phyloP scores from a whole-genome alignment of 2,329 filamentous ascomycete genomes.

The Fusarium sp. region DNA sequence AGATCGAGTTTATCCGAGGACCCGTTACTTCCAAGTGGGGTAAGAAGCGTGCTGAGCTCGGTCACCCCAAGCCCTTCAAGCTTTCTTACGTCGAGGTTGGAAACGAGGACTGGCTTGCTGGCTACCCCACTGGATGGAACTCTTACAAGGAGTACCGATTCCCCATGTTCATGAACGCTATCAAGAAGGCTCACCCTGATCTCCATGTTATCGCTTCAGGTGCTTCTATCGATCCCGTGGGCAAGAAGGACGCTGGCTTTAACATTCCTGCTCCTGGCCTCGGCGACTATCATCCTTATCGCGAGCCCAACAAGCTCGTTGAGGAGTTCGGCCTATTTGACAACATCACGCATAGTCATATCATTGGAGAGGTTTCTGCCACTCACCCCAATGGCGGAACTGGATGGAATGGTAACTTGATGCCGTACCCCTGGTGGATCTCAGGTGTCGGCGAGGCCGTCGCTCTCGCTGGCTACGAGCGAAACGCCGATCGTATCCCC shows the following conservation, averaged over 20 bases:
- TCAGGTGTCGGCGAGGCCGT: slow-evolving; percentile 73
- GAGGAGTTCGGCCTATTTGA: slow-evolving; percentile 67
- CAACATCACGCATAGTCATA: slow-evolving; percentile 56
- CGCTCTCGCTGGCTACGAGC: slow-evolving; percentile 74
- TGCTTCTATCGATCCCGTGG: slow-evolving; percentile 56
- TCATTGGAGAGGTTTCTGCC: slow-evolving; percentile 66
- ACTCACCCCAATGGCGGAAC: slow-evolving; percentile 66
- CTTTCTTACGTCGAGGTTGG: slow-evolving; percentile 75
- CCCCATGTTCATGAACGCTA: slow-evolving; percentile 70
- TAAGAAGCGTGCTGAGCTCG: slow-evolving; percentile 67
- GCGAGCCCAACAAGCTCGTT: slow-evolving; percentile 64
- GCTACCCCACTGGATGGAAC: slow-evolving; percentile 60
- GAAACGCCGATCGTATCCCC: slow-evolving; percentile 71
- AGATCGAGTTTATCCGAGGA: slow-evolving; percentile 74
- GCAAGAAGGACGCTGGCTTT: slow-evolving; percentile 43
- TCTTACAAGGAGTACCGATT: slow-evolving; percentile 70
- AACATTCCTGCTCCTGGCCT: slow-evolving; percentile 59
- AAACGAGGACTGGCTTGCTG: slow-evolving; percentile 75
- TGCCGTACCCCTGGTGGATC: slow-evolving; percentile 68
- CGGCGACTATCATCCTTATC: slow-evolving; percentile 67
- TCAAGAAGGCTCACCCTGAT: slow-evolving; percentile 67
- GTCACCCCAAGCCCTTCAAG: slow-evolving; percentile 71
- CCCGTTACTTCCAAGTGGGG: slow-evolving; percentile 67
- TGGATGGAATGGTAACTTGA: slow-evolving; percentile 60
- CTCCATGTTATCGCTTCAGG: slow-evolving; percentile 68